Conservation (phyloP, 805 yeast species). For the Hanseniaspora pseudoguilliermondii region DNA sequence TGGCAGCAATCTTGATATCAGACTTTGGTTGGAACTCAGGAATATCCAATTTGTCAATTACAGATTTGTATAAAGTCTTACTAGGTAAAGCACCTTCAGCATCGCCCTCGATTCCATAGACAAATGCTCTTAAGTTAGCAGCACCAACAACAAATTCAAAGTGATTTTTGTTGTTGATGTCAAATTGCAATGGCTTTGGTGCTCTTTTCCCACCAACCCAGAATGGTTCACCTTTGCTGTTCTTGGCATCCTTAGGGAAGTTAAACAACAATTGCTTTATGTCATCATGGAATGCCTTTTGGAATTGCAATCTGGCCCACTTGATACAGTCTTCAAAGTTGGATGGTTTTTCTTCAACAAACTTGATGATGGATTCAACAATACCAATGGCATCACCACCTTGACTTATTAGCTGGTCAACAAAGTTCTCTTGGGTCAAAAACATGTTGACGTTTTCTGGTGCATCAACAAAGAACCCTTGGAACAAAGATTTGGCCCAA, state of each 20-base stretch:
- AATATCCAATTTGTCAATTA: slow-evolving; percentile 38
- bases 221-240: slow-evolving; percentile 82
- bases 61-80: slow-evolving; percentile 38
- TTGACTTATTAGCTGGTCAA: slow-evolving; percentile 81
- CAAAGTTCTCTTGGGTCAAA: slow-evolving; percentile 81
- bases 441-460: slow-evolving; percentile 88
- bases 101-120: slow-evolving; percentile 79
- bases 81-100: slow-evolving; percentile 34
- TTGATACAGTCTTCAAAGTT: slow-evolving; percentile 84
- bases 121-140: slow-evolving; percentile 81
- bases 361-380: slow-evolving; percentile 63
- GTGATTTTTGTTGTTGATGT: slow-evolving; percentile 63
- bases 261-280: slow-evolving; percentile 82
- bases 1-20: slow-evolving; percentile 68
- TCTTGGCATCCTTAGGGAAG: slow-evolving; percentile 88
- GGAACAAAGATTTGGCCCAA: slow-evolving; percentile 94
- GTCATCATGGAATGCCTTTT: slow-evolving; percentile 70
- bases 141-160: slow-evolving; percentile 74
- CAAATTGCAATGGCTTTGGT: slow-evolving; percentile 74
- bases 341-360: slow-evolving; percentile 71
- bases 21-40: slow-evolving; percentile 64
- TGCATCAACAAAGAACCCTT: slow-evolving; percentile 79
- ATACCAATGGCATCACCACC: slow-evolving; percentile 83
- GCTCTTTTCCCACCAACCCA: slow-evolving; percentile 98
- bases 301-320: slow-evolving; percentile 91